A percentile compares a stretch with the other conserved stretches of the same genome.
These are phyloP conservation scores for Xerophyta viscosa DNA, from an alignment of 106 monocot species.

Conservation along the genomic window DNA sequence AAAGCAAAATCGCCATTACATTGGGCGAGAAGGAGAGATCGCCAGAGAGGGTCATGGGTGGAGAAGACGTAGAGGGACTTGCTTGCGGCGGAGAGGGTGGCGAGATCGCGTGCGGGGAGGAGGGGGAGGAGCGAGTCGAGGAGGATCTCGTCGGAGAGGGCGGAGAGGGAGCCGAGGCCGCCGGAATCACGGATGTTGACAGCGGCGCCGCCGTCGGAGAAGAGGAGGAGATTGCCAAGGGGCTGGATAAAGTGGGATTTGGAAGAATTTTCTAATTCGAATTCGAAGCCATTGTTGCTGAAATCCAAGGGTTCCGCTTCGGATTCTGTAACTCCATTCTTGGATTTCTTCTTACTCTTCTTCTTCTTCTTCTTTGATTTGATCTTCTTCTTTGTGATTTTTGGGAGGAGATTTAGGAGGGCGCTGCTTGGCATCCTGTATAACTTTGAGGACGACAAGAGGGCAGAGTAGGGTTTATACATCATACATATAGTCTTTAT, in stretches of 20 bases:
- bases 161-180: constrained; percentile 62
- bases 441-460: no score
- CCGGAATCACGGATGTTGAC: constrained; percentile 69
- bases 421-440: no score
- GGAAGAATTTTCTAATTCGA: constrained; percentile 35
- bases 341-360: constrained; percentile 4
- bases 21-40: constrained; percentile 48
- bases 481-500: no score
- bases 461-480: no score
- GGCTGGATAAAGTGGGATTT: constrained; percentile 60
- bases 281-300: constrained; percentile 30
- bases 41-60: constrained; percentile 87
- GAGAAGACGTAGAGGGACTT: constrained; percentile 78
- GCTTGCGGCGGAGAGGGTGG: constrained; percentile 40
- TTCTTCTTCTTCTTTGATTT: no score
- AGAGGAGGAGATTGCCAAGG: constrained; percentile 77
- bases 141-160: constrained; percentile 75
- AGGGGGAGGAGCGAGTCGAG: constrained; percentile 58
- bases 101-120: constrained; percentile 46
- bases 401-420: no score
- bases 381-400: no score
- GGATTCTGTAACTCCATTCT: background rate
- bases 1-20: constrained; percentile 55
- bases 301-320: constrained; percentile 12
- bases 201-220: constrained; percentile 3